phyloP scores from a whole-genome alignment of 768 basidiomycete genomes.

The Astraeus odoratus region DNA sequence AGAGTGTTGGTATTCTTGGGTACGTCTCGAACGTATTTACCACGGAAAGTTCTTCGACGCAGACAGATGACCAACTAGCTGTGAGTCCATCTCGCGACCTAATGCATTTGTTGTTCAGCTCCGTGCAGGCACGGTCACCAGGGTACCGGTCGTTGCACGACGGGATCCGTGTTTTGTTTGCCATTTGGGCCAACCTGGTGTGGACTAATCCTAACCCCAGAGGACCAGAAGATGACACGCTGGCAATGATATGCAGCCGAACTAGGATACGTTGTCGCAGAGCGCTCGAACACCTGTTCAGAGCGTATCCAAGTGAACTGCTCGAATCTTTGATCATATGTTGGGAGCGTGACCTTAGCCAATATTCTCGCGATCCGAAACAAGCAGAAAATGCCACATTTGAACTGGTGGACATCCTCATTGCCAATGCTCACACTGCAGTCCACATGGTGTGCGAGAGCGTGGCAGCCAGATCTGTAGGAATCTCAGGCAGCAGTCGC shows the following conservation, averaged over 20 bases:
- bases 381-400: slow-evolving; percentile 52
- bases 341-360: slow-evolving; percentile 58
- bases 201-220: slow-evolving; percentile 42
- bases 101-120: slow-evolving; percentile 2
- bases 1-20: slow-evolving; percentile 69
- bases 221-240: slow-evolving; percentile 58
- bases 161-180: slow-evolving; percentile 69
- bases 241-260: slow-evolving; percentile 60
- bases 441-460: slow-evolving; percentile 89
- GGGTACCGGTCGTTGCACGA: slow-evolving; percentile 76
- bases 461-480: slow-evolving; percentile 53
- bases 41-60: slow-evolving; percentile 46
- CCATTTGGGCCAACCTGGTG: slow-evolving; percentile 59
- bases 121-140: slow-evolving; percentile 50
- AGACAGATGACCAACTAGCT: slow-evolving; percentile 48
- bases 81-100: slow-evolving; percentile 34
- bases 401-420: slow-evolving; percentile 75
- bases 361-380: slow-evolving; percentile 36
- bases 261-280: slow-evolving; percentile 65
- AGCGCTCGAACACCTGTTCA: slow-evolving; percentile 82
- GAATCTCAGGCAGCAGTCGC: slow-evolving; percentile 49
- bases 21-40: slow-evolving; percentile 91
- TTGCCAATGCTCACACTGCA: slow-evolving; percentile 77
- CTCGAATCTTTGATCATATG: slow-evolving; percentile 78
- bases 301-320: slow-evolving; percentile 71